Conservation (phyloP, 352 stramenopile genomes). For the Discostella stelligera region DNA sequence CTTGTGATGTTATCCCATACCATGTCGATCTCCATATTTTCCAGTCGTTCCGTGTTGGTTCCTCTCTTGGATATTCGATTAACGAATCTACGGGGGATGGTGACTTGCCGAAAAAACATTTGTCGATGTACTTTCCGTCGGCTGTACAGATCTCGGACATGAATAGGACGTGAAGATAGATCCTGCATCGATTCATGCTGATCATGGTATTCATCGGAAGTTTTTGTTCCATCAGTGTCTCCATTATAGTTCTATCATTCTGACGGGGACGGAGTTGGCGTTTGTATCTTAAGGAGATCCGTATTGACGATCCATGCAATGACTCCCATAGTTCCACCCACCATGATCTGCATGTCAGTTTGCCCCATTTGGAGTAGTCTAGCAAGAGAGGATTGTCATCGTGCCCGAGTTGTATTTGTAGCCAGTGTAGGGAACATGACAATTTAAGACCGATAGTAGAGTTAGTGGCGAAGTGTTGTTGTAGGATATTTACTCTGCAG, state of each 20-base stretch:
- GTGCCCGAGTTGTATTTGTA: neutral
- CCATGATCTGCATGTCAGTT: slow-evolving; percentile 1
- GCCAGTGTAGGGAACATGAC: neutral
- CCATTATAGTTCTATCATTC: neutral
- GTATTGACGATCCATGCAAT: neutral
- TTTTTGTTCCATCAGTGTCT: neutral
- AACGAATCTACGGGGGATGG: neutral
- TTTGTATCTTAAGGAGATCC: neutral
- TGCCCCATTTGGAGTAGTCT: neutral
- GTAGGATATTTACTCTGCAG: neutral
- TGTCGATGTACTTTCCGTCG: neutral
- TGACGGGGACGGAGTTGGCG: neutral
- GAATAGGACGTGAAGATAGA: neutral
- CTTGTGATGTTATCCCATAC: neutral
- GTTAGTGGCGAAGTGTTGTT: neutral
- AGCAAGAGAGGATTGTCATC: neutral
- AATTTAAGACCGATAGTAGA: neutral
- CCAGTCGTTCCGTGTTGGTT: neutral
- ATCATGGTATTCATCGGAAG: neutral
- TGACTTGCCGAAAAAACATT: neutral
- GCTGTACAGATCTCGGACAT: neutral
- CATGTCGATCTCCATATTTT: neutral
- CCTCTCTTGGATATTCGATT: neutral
- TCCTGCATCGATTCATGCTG: neutral
- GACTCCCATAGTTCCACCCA: neutral